Evolutionary conservation across 2,329 filamentous ascomycete genomes (phyloP), one percentile per base, ranked within the genome.

Genomic region (Alternaria triticimaculans): DNA sequence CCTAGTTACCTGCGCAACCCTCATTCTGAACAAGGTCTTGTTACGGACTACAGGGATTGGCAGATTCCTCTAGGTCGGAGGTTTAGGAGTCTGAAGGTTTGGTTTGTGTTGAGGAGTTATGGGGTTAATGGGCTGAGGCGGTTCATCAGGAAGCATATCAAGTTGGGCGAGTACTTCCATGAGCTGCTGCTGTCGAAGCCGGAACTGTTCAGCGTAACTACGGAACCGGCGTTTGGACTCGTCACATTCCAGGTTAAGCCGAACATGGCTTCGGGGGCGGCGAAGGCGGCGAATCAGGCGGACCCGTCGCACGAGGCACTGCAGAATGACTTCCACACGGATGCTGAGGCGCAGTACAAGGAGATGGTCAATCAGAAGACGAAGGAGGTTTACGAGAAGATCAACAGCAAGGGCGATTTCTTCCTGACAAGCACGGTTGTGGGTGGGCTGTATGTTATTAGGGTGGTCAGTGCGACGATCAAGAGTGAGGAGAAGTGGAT

Each of bases 11-110:
- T 97, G 26, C 87, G 89, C 67, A 97, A 97, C 81, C 83, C 88
- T 5, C 93, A 90, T 82, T 92, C 91, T 4, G 93, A 96, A 72
- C 88, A 87, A 41, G 94, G 93, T 0, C 86, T 95, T 2, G 95
- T 97, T 1, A 97, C 93, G 23, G 95, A 98, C 81, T 97, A 97
- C 83, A 89, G 95, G 50, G 94, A 98, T 84, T 98, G 95, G 95
- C 94, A 97, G 82, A 96, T 98, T 73, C 94, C 95, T 0, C 89
- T 98, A 0, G 95, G 95, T 9, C 86, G 95, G 3, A 87, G 95
- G 15, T 98, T 98, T 86, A 87, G 95, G 64, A 89, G 91, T 3
- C 82, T 98, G 62, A 98, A 98, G 83, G 90, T 97, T 67, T 98
- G 95, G 95, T 97, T 97, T 77, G 94, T 98, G 8, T 83, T 97